phyloP scores from a whole-genome alignment of 805 yeast genomes.

The Pichia californica region DNA sequence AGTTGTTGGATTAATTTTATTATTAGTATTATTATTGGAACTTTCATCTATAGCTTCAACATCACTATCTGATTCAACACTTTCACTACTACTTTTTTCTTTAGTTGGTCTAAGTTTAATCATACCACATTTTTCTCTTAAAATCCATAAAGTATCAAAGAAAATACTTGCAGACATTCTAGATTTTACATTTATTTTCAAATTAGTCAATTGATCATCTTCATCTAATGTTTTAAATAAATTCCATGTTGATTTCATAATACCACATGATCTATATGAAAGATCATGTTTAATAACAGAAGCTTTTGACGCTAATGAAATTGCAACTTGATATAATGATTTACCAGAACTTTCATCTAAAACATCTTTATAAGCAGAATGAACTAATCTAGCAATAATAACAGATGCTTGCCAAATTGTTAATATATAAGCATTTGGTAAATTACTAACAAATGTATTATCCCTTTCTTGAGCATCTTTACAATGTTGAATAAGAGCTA shows the following conservation, averaged over 20 bases:
- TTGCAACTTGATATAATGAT: slow-evolving; percentile 59
- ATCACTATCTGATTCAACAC: slow-evolving; percentile 15
- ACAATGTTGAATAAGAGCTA: slow-evolving; percentile 63
- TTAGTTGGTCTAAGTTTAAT: slow-evolving; percentile 45
- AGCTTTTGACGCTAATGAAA: slow-evolving; percentile 64
- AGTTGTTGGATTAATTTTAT: slow-evolving; percentile 21
- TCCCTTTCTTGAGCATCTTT: slow-evolving; percentile 53
- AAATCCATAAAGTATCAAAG: slow-evolving; percentile 80
- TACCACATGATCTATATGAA: slow-evolving; percentile 87
- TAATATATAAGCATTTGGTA: slow-evolving; percentile 78
- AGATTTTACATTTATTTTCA: slow-evolving; percentile 57
- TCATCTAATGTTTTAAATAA: slow-evolving; percentile 64
- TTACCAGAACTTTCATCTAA: slow-evolving; percentile 70
- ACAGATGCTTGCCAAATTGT: slow-evolving; percentile 91
- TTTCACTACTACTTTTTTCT: slow-evolving; percentile 9
- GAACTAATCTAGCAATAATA: slow-evolving; percentile 69
- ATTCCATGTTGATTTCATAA: slow-evolving; percentile 93
- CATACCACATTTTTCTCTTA: slow-evolving; percentile 87
- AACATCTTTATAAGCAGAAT: slow-evolving; percentile 62
- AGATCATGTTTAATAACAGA: slow-evolving; percentile 87
- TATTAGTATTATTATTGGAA: slow-evolving; percentile 13
- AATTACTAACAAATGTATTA: slow-evolving; percentile 58
- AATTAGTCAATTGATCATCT: slow-evolving; percentile 37
- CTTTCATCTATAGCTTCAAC: slow-evolving; percentile 12
- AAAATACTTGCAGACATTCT: slow-evolving; percentile 91